Evolutionary conservation across 1,284 basidiomycete species (phyloP).

Genomic region (Leccinum solheimii): DNA sequence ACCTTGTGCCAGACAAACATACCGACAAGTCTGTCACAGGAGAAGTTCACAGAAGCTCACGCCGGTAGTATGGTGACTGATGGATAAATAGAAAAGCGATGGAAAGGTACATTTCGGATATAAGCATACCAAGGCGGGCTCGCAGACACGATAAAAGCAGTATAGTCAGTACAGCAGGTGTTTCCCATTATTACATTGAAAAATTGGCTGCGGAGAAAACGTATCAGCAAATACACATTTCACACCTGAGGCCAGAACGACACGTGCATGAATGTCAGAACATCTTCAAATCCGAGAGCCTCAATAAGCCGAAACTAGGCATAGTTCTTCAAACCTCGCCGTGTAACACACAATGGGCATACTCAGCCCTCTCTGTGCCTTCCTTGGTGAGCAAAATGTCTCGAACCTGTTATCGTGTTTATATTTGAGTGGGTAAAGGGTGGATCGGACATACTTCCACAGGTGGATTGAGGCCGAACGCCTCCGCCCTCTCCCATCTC

Average conservation of each 20-base stretch:
- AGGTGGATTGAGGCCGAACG: slow-evolving; percentile 83
- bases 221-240: background rate
- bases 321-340: slow-evolving; percentile 39
- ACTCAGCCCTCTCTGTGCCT: slow-evolving; percentile 45
- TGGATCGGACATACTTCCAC: slow-evolving; percentile 54
- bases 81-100: background rate
- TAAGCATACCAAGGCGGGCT: background rate
- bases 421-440: background rate
- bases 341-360: slow-evolving; percentile 53
- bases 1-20: background rate
- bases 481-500: slow-evolving; percentile 85
- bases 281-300: background rate
- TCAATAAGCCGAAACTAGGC: background rate
- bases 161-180: background rate
- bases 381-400: slow-evolving; percentile 68
- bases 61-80: background rate
- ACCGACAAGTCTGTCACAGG: background rate
- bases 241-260: background rate
- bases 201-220: background rate
- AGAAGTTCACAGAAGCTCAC: background rate
- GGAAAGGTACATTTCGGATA: background rate
- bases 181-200: background rate
- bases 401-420: slow-evolving; percentile 54
- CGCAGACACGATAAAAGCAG: background rate
- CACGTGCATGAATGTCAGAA: background rate